phyloP scores from a whole-genome alignment of 129 eudicot genomes.

The Flaveria linearis region DNA sequence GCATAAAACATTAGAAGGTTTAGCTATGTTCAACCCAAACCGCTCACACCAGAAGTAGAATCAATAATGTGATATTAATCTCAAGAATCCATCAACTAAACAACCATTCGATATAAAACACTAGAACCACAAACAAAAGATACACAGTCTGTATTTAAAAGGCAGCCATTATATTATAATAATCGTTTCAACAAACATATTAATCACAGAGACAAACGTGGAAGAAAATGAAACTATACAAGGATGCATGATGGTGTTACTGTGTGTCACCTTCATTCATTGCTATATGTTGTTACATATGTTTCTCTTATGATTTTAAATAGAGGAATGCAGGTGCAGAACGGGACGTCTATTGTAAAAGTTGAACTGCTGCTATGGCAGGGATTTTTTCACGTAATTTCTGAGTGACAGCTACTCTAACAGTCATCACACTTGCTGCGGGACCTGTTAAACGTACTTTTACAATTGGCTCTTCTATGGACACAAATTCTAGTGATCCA shows the following conservation, averaged over 20 bases:
- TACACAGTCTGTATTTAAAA: not conserved
- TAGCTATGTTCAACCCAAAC: not conserved
- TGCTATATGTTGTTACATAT: slow-evolving; percentile 20
- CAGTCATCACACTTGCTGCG: slow-evolving; percentile 96
- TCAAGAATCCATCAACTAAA: not conserved
- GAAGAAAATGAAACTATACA: slow-evolving; percentile 34
- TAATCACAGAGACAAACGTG: slow-evolving; percentile 22
- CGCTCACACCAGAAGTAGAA: not conserved
- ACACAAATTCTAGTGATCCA: slow-evolving; percentile 74
- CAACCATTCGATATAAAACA: slow-evolving; percentile 5
- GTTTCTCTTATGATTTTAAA: slow-evolving; percentile 22
- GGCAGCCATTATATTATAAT: slow-evolving; percentile 19
- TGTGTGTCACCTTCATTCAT: slow-evolving; percentile 15
- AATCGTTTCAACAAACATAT: slow-evolving; percentile 12
- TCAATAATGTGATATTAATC: not conserved
- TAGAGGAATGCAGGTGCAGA: slow-evolving; percentile 2
- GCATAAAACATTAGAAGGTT: not conserved
- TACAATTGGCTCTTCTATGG: slow-evolving; percentile 94
- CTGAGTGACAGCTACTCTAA: slow-evolving; percentile 91
- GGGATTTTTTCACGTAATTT: slow-evolving; percentile 95
- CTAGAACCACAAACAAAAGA: slow-evolving; percentile 13
- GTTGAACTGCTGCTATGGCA: slow-evolving; percentile 91
- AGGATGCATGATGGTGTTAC: not conserved
- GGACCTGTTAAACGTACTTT: slow-evolving; percentile 88
- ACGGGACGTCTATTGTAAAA: slow-evolving; percentile 43